Base-by-base conservation (phyloP, 2,329 filamentous ascomycete genomes). In the Ceratocystis ficicola region DNA sequence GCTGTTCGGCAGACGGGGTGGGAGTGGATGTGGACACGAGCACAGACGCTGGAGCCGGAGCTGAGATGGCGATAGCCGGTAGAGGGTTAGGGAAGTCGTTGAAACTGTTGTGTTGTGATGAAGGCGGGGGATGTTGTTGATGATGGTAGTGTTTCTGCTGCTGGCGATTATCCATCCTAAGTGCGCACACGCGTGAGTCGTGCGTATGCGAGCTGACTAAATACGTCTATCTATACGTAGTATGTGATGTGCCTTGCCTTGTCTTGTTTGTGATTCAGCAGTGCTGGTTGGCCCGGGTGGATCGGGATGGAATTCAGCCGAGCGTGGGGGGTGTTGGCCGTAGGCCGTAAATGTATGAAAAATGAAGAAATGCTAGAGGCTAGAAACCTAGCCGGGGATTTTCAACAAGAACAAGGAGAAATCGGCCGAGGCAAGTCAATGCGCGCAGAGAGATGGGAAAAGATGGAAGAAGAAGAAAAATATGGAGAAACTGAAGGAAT, bases 21-120 rank as follows among this genome's bases (percentile, higher is more conserved):
- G 61, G 44, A n/a, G 61, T 30, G 36, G 36, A 41, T 57, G 52
- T 57, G 22, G 52, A 57, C 22, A 30, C 52, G 22, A 28, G 25
- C 52, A 30, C 52, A 50, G 50, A 57, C 28, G 46, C 25, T 57
- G 52, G 22, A 20, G 20, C 52, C 15, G 52, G 25, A 20, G 52
- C 52, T 32, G 52, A 30, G 25, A 41, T 41, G 22, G 55, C 64
- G 44, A 62, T 28, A 65, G 64, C 44, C 48, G 59, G 59, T 15
- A 66, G 57, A 15, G 65, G 32, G 12, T 17, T 15, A 50, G 57
- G 65, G 22, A 66, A 66, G 59, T 66, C 46, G 36, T 66, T 66
- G 44, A 66, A 66, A 48, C 65, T 66, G 48, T 46, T 65, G 5
- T 57, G 52, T 20, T 65, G 50, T 44, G 22, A 7, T 15, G 52